Evolutionary conservation across 2,329 filamentous ascomycete genomes (phyloP).

Genomic region (Blumeria hordei): DNA sequence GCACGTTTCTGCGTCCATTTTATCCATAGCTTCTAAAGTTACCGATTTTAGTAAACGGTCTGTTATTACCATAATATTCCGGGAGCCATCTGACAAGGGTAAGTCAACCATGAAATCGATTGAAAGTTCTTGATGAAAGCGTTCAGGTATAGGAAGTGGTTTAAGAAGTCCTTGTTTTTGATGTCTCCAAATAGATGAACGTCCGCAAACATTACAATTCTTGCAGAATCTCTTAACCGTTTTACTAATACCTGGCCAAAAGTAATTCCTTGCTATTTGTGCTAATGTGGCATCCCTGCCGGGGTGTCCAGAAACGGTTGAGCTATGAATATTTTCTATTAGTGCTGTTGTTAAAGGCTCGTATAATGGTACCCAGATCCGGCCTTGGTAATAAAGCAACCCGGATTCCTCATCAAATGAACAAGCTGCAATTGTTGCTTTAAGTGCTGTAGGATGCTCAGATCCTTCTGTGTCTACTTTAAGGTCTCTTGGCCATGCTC

Average conservation of each 20-base stretch:
- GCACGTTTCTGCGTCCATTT: neutral
- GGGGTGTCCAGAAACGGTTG: neutral
- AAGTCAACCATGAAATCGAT: slow-evolving; percentile 1
- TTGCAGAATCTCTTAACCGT: neutral
- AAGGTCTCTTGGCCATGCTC: neutral
- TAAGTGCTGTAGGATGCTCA: neutral
- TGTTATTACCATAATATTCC: neutral
- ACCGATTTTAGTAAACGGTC: neutral
- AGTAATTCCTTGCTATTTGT: no score
- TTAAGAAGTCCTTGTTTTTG: neutral
- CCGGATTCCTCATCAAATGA: no score
- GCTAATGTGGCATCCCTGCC: no score
- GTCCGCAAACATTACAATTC: neutral
- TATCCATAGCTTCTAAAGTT: neutral
- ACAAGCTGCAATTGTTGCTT: neutral
- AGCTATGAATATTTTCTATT: neutral
- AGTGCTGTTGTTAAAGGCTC: neutral
- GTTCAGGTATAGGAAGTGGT: neutral
- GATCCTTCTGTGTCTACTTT: neutral
- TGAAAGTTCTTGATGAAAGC: neutral
- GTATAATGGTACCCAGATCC: neutral
- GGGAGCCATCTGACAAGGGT: neutral
- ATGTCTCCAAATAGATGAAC: neutral
- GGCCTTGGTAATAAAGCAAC: no score
- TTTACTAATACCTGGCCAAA: slow-evolving; percentile 1